Evolutionary conservation across 148 eudicot genomes (phyloP), one percentile per base, ranked within the genome.

Genomic region (Simmondsia chinensis): DNA sequence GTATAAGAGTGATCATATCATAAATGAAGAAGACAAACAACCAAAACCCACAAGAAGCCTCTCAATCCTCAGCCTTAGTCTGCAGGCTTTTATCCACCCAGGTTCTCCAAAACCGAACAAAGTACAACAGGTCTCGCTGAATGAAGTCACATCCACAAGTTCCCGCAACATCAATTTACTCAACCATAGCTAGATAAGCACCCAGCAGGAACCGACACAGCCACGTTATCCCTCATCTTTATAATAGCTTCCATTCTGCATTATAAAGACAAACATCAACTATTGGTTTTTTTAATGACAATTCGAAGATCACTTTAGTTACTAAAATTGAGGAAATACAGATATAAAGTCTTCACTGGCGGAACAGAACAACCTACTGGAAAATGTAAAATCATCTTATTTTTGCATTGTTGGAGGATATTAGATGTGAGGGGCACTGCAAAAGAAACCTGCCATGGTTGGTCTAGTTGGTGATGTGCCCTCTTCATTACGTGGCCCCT

Each of bases 221-320:
- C 45, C 23, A 51, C 36, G 19, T 24, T 25, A 24, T 33, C 26
- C 34, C 30, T 29, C 29, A 27, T 47, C 65, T 41, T 73, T 57
- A 77, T 68, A 70, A 39, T 24, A 77, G 57, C 57, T 77, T 69
- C 84, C 84, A 77, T 2, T 65, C 84, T 77, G 79, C 70, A 75
- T 30, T 23, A 2, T 16, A 10, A 29, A 36, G 0, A 12, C 14
- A 4, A 23, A 20, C 15, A 3, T 26, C 10, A 46, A n/a, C n/a
- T n/a, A n/a, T n/a, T n/a, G n/a, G n/a, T n/a, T n/a, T n/a, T n/a
- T n/a, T 51, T 28, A 38, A 25, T 11, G 13, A 38, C n/a, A 18
- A 19, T 2, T 6, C 5, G 33, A 6, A 30, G 14, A 21, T 1
- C 9, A 7, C 21, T 10, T 14, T 3, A 25, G 7, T 33, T 17